Percentiles rank a stretch among this genome's conserved stretches.
phyloP scores from a whole-genome alignment of 306 rosid species.

The Glycine latifolia region DNA sequence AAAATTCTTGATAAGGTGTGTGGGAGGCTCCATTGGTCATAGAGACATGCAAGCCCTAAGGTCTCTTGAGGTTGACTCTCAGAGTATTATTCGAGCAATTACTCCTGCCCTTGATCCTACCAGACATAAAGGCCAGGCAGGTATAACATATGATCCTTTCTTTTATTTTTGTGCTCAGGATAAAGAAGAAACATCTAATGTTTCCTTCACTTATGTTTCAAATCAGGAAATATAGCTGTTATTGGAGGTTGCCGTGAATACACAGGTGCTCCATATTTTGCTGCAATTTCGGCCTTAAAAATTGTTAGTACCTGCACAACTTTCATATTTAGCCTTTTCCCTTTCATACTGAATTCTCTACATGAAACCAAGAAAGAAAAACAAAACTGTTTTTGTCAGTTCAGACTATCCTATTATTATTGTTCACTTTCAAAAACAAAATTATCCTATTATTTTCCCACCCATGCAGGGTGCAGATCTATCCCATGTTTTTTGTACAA shows the following conservation, averaged over 20 bases:
- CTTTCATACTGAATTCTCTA: background rate
- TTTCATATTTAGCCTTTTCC: background rate
- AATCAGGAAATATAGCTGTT: constrained; percentile 62
- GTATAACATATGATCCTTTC: constrained; percentile 44
- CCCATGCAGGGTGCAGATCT: constrained; percentile 24
- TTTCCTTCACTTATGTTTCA: constrained; percentile 45
- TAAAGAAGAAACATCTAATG: constrained; percentile 22
- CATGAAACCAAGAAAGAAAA: background rate
- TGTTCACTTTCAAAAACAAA: background rate
- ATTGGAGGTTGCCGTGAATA: constrained; percentile 94
- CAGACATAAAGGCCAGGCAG: constrained; percentile 86
- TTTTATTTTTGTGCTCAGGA: background rate
- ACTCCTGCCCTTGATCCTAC: constrained; percentile 73
- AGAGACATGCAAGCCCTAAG: constrained; percentile 51
- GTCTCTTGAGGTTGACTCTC: constrained; percentile 70
- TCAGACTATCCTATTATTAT: background rate
- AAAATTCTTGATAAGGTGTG: constrained; percentile 69
- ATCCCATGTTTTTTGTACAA: constrained; percentile 30
- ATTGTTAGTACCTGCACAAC: background rate
- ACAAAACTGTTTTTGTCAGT: background rate
- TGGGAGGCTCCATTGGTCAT: constrained; percentile 50
- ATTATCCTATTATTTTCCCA: background rate
- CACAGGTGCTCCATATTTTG: constrained; percentile 97
- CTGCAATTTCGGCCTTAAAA: constrained; percentile 85
- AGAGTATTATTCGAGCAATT: constrained; percentile 66